phyloP scores from a whole-genome alignment of 768 basidiomycete species.

The Leucocoprinus sp. region DNA sequence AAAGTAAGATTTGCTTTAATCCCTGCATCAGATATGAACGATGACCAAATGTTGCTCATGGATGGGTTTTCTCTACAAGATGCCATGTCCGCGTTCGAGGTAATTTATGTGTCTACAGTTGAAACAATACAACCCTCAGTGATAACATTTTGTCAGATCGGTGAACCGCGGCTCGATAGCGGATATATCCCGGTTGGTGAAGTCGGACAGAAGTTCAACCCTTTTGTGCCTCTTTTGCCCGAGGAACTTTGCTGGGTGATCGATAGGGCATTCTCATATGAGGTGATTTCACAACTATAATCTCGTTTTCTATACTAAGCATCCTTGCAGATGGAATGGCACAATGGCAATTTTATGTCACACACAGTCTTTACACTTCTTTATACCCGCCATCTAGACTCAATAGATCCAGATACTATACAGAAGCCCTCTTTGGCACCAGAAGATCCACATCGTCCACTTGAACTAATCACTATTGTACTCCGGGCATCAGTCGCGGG shows the following conservation, averaged over 20 bases:
- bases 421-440: conserved; percentile 16
- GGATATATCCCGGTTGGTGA: conserved; percentile 48
- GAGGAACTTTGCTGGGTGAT: conserved; percentile 87
- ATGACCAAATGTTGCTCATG: conserved; percentile 55
- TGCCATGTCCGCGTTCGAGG: conserved; percentile 93
- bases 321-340: conserved; percentile 71
- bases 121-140: neutral
- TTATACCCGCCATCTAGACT: conserved; percentile 57
- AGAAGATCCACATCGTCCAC: conserved; percentile 41
- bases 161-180: conserved; percentile 84
- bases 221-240: conserved; percentile 53
- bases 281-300: conserved; percentile 40
- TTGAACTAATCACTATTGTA: conserved; percentile 59
- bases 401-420: conserved; percentile 50
- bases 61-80: conserved; percentile 71
- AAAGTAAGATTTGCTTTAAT: conserved; percentile 11
- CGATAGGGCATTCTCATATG: conserved; percentile 68
- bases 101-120: conserved; percentile 22
- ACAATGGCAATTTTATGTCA: conserved; percentile 74
- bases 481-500: conserved; percentile 61
- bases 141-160: conserved; percentile 47
- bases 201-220: conserved; percentile 47
- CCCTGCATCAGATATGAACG: conserved; percentile 44
- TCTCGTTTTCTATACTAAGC: conserved; percentile 9
- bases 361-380: conserved; percentile 80